Conservation (phyloP, 2,329 filamentous ascomycete species). For the Sporothrix dimorphospora region DNA sequence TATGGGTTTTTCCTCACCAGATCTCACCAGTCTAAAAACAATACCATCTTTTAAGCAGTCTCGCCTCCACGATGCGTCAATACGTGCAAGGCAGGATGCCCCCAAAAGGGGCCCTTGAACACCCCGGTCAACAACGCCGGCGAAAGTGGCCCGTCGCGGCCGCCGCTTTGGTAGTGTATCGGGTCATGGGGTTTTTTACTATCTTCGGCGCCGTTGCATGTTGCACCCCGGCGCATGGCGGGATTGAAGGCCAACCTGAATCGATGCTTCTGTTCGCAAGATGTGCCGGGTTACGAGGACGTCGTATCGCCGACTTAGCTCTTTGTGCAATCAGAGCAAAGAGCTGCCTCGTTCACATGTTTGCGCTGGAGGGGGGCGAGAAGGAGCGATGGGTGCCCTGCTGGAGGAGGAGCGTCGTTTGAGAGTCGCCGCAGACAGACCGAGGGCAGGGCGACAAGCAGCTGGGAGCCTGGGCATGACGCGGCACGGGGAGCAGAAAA, state of each 20-base stretch:
- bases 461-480: background rate
- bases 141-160: background rate
- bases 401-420: background rate
- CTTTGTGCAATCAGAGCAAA: background rate
- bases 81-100: background rate
- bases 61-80: background rate
- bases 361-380: background rate
- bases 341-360: background rate
- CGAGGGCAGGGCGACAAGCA: conserved; percentile 2
- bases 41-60: background rate
- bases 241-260: background rate
- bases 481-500: background rate
- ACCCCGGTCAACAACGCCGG: background rate
- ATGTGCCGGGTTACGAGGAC: too few species aligned
- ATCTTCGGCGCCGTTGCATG: conserved; percentile 12
- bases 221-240: background rate
- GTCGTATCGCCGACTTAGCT: background rate
- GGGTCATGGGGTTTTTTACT: background rate
- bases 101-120: background rate
- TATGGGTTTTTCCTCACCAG: background rate
- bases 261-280: too few species aligned
- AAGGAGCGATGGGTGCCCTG: background rate
- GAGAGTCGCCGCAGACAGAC: conserved; percentile 22
- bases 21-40: conserved; percentile 10
- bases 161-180: background rate